Percentiles rank a stretch among this genome's conserved stretches.
Conservation (phyloP, 139 green algal species). For the Limnomonas spitsbergensis region DNA sequence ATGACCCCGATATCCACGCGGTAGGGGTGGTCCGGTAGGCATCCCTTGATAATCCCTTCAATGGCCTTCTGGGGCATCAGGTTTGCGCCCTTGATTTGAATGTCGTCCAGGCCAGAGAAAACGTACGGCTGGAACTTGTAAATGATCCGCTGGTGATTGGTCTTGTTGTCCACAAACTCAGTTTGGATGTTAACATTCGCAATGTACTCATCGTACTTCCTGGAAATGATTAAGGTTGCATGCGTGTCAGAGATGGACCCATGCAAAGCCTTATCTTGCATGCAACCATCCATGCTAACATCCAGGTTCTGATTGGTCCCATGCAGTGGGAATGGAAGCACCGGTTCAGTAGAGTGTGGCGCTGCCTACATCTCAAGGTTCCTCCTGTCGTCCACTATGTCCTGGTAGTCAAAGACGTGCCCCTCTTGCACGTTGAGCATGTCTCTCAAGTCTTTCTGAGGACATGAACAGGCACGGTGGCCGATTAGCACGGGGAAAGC, state of each 20-base stretch:
- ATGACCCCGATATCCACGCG: slow-evolving; percentile 56
- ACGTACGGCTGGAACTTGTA: slow-evolving; percentile 54
- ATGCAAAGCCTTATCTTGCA: too few relatives aligned
- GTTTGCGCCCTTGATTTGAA: slow-evolving; percentile 52
- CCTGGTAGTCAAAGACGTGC: slow-evolving; percentile 54
- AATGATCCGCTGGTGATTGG: slow-evolving; percentile 55
- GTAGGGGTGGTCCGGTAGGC: slow-evolving; percentile 48
- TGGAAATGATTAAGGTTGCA: slow-evolving; percentile 16
- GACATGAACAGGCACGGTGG: not conserved
- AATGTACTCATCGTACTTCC: slow-evolving; percentile 61
- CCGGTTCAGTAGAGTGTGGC: too few relatives aligned
- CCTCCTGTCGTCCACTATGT: slow-evolving; percentile 50
- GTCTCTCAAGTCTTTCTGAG: slow-evolving; percentile 47
- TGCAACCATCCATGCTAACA: too few relatives aligned
- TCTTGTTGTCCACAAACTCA: slow-evolving; percentile 54
- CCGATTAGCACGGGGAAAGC: not conserved
- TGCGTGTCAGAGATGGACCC: too few relatives aligned
- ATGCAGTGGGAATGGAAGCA: too few relatives aligned
- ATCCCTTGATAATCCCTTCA: slow-evolving; percentile 33
- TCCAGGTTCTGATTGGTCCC: too few relatives aligned
- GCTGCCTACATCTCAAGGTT: slow-evolving; percentile 57
- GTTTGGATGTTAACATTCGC: slow-evolving; percentile 49
- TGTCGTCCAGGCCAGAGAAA: slow-evolving; percentile 53
- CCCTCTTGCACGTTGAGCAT: slow-evolving; percentile 56
- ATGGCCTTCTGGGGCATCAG: slow-evolving; percentile 41